Evolutionary conservation across 805 yeast genomes (phyloP).

Genomic region (Saccharomycopsis lassenensis): DNA sequence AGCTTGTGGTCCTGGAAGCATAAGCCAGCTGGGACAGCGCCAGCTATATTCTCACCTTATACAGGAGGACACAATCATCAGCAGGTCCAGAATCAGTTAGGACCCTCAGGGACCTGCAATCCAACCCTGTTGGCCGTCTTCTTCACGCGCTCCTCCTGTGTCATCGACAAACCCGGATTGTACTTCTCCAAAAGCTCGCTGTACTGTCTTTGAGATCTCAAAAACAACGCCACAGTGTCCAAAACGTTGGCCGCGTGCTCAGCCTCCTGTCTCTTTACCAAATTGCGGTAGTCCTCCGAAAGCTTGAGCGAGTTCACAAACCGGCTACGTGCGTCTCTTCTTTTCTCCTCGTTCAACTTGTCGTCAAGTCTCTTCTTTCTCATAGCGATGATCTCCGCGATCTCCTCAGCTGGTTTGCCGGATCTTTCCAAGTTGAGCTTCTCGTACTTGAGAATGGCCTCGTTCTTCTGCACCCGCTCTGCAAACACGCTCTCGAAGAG

Average conservation of each 20-base stretch:
- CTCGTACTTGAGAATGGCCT: slow-evolving; percentile 37
- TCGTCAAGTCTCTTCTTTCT: slow-evolving; percentile 1
- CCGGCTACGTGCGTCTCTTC: not conserved
- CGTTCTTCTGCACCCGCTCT: slow-evolving; percentile 33
- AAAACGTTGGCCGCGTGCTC: slow-evolving; percentile 30
- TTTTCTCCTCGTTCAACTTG: slow-evolving; percentile 1
- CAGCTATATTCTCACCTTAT: too few species aligned
- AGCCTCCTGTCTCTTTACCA: not conserved
- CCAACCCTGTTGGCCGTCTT: slow-evolving; percentile 89
- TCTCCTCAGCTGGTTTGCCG: slow-evolving; percentile 22
- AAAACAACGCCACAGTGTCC: slow-evolving; percentile 48
- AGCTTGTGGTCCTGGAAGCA: not conserved
- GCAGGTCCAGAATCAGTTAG: too few species aligned
- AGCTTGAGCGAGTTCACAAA: slow-evolving; percentile 4
- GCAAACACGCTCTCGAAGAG: slow-evolving; percentile 26
- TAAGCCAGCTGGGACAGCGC: not conserved
- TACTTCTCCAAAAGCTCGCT: slow-evolving; percentile 73
- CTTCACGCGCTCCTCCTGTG: slow-evolving; percentile 66
- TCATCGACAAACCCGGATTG: slow-evolving; percentile 71
- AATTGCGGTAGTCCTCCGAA: slow-evolving; percentile 1
- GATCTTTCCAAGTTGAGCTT: slow-evolving; percentile 34
- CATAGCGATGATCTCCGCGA: slow-evolving; percentile 3
- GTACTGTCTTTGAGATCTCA: slow-evolving; percentile 66
- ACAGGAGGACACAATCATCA: too few species aligned
- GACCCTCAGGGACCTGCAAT: slow-evolving; percentile 52